Evolutionary conservation across 2,329 filamentous ascomycete genomes (phyloP), one percentile per base, ranked within the genome.

Genomic region (Raffaelea ambrosiae): DNA sequence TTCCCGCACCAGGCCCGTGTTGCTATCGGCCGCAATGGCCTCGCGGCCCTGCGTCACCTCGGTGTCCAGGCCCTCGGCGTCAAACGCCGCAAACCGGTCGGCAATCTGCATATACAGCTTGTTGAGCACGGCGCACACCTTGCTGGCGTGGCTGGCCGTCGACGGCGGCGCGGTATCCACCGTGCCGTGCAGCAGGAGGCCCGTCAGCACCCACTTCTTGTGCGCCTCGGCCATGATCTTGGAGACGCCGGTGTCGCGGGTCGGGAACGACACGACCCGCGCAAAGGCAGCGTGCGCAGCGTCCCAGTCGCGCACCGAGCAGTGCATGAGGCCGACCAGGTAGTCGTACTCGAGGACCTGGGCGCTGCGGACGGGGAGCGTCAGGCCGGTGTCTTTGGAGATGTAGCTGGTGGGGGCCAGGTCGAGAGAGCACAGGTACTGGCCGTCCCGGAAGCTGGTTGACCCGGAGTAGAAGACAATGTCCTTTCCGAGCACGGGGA

Each of bases 161-260:
- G 77, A 76, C 36, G 73, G 69, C 1, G 86, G 85, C 2, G 69
- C 67, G 4, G 71, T 69, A 5, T 36, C 38, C 3, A 48, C 35
- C 57, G 72, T 77, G 54, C 89, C 90, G 46, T 81, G 69, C 7
- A 78, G 72, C 18, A 98, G 69, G 47, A 96, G 72, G 46, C 81
- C 80, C 10, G 89, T 75, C 16, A 98, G 68, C 9, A 94, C 62
- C 86, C 88, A 96, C 65, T 91, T 94, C 67, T 91, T 94, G 71
- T 95, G 91, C 5, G 88, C 87, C 55, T 95, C 88, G 4, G 86
- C 72, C 84, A 93, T 93, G 44, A 94, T 74, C 61, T 81, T 83
- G 63, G 84, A 91, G 13, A 80, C 72, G 33, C 79, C 73, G 29
- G 73, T 69, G 19, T 81, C 82, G 45, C 70, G 72, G 0, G 74